Percentiles rank a stretch among this genome's conserved stretches.
phyloP scores from a whole-genome alignment of 768 basidiomycete species.

The Clitopilus passeckerianus region DNA sequence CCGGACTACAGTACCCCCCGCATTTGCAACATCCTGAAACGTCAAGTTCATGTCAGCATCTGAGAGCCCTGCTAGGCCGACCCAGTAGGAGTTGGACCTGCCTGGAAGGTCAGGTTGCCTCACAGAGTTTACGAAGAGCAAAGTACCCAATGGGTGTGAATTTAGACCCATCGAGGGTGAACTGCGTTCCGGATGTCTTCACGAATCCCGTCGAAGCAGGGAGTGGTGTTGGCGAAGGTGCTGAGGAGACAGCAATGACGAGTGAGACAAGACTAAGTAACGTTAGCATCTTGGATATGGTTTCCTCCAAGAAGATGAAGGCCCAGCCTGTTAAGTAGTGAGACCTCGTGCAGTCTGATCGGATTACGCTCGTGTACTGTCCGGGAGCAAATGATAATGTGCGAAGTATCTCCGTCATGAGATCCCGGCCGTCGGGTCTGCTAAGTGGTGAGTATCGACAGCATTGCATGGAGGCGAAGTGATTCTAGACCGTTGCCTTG shows the following conservation, averaged over 20 bases:
- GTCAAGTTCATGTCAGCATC: conserved; percentile 41
- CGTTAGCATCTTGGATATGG: no score
- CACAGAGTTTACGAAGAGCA: neutral
- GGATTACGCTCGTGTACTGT: no score
- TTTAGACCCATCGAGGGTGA: conserved; percentile 41
- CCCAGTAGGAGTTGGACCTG: conserved; percentile 38
- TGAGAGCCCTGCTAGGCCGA: conserved; percentile 38
- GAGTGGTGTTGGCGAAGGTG: conserved; percentile 40
- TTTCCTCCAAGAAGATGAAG: no score
- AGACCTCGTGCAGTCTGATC: no score
- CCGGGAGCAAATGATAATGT: no score
- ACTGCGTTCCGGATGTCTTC: conserved; percentile 45
- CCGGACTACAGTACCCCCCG: conserved; percentile 47
- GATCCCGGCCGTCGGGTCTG: no score
- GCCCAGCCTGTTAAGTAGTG: no score
- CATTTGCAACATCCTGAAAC: conserved; percentile 41
- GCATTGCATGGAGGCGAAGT: no score
- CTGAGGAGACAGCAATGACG: conserved; percentile 28
- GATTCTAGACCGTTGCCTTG: no score
- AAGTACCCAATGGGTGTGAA: conserved; percentile 53
- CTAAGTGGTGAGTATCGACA: no score
- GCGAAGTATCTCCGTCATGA: no score
- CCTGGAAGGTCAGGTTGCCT: neutral
- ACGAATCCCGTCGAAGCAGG: conserved; percentile 30
- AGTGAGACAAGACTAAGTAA: no score